Evolutionary conservation across 495 filamentous ascomycete genomes (phyloP).

Genomic region (Corynascus novoguineensis): DNA sequence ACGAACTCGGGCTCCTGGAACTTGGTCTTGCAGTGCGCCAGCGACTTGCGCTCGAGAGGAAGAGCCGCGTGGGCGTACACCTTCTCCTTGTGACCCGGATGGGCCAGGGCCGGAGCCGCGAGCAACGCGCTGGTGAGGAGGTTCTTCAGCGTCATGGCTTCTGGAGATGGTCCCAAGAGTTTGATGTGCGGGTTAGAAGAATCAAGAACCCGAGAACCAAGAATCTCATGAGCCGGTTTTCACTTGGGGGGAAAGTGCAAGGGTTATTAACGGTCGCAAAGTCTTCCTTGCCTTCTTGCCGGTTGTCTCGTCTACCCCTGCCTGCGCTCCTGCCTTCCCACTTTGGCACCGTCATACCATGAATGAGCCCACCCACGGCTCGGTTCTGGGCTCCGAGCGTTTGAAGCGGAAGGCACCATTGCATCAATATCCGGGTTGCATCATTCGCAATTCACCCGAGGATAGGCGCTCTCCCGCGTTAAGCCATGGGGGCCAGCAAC

Average conservation of each 20-base stretch:
- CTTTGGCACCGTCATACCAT: not conserved
- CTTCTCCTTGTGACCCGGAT: constrained; percentile 27
- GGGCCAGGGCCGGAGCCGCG: constrained; percentile 26
- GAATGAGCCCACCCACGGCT: not conserved
- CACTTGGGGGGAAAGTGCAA: no score
- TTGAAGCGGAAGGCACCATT: not conserved
- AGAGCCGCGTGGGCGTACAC: constrained; percentile 23
- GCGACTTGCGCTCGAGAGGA: constrained; percentile 26
- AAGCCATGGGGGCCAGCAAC: constrained; percentile 5
- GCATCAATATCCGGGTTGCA: not conserved
- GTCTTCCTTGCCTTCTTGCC: not conserved
- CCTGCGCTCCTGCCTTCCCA: not conserved
- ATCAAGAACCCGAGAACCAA: no score
- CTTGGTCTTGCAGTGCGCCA: constrained; percentile 29
- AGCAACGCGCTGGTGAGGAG: constrained; percentile 25
- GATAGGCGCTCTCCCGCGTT: not conserved
- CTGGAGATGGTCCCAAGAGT: not conserved
- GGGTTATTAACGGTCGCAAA: not conserved
- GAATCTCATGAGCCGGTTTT: no score
- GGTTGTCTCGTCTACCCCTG: not conserved
- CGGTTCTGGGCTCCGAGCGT: not conserved
- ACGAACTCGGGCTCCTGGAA: constrained; percentile 29
- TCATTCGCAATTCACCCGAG: constrained; percentile 9
- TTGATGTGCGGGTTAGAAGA: not conserved
- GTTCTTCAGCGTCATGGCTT: constrained; percentile 26